Percentiles rank a stretch among this genome's conserved stretches.
Evolutionary conservation across 768 basidiomycete genomes (phyloP).

Genomic region (Holtermannia corniformis): DNA sequence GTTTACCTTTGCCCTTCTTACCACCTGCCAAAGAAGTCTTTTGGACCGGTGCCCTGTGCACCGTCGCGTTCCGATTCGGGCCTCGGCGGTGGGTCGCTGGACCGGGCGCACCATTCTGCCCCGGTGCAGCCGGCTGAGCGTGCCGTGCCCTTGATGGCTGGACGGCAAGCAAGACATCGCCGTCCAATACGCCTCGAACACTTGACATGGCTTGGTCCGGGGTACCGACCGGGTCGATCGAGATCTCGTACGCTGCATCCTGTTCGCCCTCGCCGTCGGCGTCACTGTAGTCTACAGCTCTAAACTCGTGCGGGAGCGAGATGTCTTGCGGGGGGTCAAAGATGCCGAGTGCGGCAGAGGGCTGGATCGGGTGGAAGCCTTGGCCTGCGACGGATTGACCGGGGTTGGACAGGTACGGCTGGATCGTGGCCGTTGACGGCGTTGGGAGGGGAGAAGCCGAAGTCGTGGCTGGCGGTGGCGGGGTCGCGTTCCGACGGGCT

Average conservation of each 20-base stretch:
- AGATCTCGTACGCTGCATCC: not conserved
- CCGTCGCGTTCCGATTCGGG: not conserved
- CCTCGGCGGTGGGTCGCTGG: too few species aligned
- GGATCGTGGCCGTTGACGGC: not conserved
- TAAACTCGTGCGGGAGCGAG: not conserved
- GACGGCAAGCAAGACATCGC: not conserved
- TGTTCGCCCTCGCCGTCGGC: not conserved
- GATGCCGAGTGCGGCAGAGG: not conserved
- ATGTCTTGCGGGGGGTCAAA: not conserved
- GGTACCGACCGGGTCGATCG: not conserved
- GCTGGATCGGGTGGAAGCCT: not conserved
- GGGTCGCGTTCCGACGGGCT: not conserved
- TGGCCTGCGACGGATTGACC: not conserved
- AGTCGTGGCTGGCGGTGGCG: conserved; percentile 3
- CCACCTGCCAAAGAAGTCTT: not conserved
- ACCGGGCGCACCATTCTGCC: too few species aligned
- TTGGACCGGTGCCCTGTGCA: not conserved
- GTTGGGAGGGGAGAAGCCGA: conserved; percentile 1
- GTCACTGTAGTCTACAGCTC: not conserved
- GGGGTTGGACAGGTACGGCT: not conserved
- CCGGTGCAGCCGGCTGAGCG: too few species aligned
- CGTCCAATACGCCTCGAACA: not conserved
- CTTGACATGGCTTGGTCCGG: not conserved
- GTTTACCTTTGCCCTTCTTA: not conserved
- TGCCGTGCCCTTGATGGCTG: not conserved